These are phyloP conservation scores for Melanomma pulvis-pyrius DNA, from an alignment of 495 filamentous ascomycete species.

Conservation along the genomic window DNA sequence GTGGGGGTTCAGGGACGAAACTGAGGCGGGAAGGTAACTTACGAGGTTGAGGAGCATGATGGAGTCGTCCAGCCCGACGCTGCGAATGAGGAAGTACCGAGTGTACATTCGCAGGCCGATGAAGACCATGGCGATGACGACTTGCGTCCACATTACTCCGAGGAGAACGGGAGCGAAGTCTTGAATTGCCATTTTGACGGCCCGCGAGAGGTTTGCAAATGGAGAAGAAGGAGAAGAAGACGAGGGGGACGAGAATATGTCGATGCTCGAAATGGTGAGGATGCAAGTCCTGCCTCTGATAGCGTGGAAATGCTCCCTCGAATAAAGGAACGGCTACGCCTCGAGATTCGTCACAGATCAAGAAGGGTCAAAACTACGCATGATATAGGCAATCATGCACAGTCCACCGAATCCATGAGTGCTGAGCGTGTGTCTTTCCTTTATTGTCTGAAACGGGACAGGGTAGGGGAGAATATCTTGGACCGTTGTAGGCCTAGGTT, in stretches of 20 bases:
- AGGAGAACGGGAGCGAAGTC: conserved; percentile 11
- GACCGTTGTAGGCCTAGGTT: not conserved
- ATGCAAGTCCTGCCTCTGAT: no score
- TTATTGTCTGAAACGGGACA: not conserved
- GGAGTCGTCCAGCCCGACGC: conserved; percentile 18
- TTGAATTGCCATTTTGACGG: not conserved
- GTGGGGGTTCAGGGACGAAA: no score
- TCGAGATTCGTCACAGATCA: not conserved
- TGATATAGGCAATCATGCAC: not conserved
- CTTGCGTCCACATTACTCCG: conserved; percentile 24
- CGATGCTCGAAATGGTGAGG: no score
- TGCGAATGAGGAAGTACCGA: conserved; percentile 20
- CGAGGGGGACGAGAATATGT: not conserved
- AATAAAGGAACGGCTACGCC: no score
- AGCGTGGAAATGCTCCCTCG: no score
- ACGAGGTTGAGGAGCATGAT: conserved; percentile 21
- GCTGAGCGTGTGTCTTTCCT: not conserved
- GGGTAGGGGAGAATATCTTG: not conserved
- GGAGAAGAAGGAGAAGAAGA: not conserved
- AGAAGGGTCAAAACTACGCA: no score
- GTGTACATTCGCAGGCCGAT: conserved; percentile 15
- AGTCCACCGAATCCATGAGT: not conserved
- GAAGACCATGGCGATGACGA: conserved; percentile 13
- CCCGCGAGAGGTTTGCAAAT: not conserved
- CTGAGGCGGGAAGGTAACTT: not conserved